Percentiles rank a stretch among this genome's conserved stretches.
phyloP scores from a whole-genome alignment of 352 stramenopile genomes.

The Phytopythium oedochilum region DNA sequence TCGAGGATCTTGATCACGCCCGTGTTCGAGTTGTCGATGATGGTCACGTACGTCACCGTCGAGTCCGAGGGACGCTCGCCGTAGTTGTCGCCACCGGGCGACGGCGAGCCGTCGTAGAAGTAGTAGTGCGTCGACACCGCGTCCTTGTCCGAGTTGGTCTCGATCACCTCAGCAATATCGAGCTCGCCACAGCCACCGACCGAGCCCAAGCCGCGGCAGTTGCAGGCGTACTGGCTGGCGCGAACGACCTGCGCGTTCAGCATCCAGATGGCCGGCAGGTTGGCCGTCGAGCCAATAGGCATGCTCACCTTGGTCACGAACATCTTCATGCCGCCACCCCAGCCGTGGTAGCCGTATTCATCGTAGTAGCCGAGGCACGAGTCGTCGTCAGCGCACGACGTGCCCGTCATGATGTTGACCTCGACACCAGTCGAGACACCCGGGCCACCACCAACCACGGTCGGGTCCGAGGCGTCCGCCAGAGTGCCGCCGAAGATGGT shows the following conservation, averaged over 20 bases:
- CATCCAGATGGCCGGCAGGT: constrained; percentile 75
- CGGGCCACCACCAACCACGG: constrained; percentile 27
- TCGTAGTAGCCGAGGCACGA: constrained; percentile 63
- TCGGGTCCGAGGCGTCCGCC: constrained; percentile 40
- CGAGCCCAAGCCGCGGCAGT: constrained; percentile 51
- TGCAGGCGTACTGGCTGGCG: constrained; percentile 68
- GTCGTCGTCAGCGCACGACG: constrained; percentile 35
- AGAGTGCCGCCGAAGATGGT: constrained; percentile 36
- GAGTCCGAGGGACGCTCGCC: constrained; percentile 22
- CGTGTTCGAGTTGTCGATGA: constrained; percentile 35
- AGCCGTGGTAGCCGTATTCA: constrained; percentile 59
- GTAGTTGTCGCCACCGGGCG: constrained; percentile 38
- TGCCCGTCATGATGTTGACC: constrained; percentile 68
- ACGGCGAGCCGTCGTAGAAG: constrained; percentile 51
- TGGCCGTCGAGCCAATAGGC: constrained; percentile 27
- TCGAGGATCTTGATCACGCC: constrained; percentile 44
- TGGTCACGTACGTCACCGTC: constrained; percentile 40
- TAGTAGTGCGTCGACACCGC: constrained; percentile 74
- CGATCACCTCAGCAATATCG: constrained; percentile 67
- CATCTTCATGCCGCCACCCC: constrained; percentile 64
- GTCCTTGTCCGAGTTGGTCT: constrained; percentile 47
- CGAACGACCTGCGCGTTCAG: constrained; percentile 67
- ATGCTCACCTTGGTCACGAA: constrained; percentile 73
- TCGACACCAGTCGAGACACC: constrained; percentile 59
- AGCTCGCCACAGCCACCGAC: constrained; percentile 66